phyloP scores from a whole-genome alignment of 257 asterid species.

The Nyctanthes arbortristis region DNA sequence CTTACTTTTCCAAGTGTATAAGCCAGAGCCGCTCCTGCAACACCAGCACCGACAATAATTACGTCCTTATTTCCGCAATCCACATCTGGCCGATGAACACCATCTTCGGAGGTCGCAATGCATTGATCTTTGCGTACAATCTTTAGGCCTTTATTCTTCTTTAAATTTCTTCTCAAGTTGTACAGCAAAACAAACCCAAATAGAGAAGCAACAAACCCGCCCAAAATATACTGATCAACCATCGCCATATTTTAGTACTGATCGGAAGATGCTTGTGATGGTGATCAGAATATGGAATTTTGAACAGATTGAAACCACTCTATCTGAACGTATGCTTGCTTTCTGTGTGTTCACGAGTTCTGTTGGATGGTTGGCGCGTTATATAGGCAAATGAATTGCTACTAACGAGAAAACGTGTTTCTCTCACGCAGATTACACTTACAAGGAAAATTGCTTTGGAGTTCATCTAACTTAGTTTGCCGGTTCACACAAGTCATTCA shows the following conservation, averaged over 20 bases:
- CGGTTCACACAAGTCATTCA: not conserved
- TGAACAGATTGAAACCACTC: not conserved
- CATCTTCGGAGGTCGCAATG: conserved; percentile 21
- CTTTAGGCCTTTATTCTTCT: conserved; percentile 36
- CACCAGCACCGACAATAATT: conserved; percentile 77
- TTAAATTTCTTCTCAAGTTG: conserved; percentile 37
- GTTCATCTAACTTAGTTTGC: no score
- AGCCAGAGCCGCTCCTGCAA: conserved; percentile 75
- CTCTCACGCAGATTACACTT: not conserved
- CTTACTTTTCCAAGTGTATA: conserved; percentile 67
- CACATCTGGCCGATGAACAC: conserved; percentile 14
- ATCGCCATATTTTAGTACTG: conserved; percentile 32
- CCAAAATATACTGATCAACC: conserved; percentile 50
- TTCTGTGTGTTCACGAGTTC: conserved; percentile 14
- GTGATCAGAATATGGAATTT: not conserved
- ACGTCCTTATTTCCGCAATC: conserved; percentile 43
- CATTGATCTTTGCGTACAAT: conserved; percentile 24
- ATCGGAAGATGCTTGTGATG: not conserved
- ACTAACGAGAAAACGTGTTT: not conserved
- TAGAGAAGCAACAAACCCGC: conserved; percentile 51
- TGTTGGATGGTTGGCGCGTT: conserved; percentile 22
- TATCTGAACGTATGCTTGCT: not conserved
- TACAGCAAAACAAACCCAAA: conserved; percentile 43
- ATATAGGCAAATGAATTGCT: conserved; percentile 15
- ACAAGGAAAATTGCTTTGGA: not conserved